phyloP scores from a whole-genome alignment of 768 basidiomycete species.

The Rhizopogon rudus region DNA sequence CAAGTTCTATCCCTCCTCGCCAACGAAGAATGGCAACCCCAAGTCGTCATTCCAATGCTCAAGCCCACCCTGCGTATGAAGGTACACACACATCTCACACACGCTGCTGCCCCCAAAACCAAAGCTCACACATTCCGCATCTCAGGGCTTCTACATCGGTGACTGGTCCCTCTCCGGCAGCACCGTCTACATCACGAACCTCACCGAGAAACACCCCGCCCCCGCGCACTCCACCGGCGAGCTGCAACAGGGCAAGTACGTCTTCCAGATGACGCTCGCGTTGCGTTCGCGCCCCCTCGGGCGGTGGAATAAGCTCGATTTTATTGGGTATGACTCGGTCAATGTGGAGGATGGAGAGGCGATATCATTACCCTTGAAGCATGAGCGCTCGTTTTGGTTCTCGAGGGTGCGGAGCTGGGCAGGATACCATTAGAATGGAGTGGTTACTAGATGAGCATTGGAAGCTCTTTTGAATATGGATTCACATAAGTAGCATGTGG shows the following conservation, averaged over 20 bases:
- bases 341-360: constrained; percentile 73
- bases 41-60: constrained; percentile 69
- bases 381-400: constrained; percentile 92
- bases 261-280: constrained; percentile 68
- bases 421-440: constrained; percentile 12
- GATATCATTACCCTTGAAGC: constrained; percentile 64
- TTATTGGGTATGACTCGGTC: constrained; percentile 70
- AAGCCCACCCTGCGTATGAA: constrained; percentile 77
- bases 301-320: constrained; percentile 78
- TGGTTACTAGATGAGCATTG: not conserved
- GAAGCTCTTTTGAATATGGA: not conserved
- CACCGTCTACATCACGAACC: constrained; percentile 55
- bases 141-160: constrained; percentile 70
- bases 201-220: constrained; percentile 42
- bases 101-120: not conserved
- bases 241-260: constrained; percentile 40
- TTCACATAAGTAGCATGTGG: too few relatives aligned
- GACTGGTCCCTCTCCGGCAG: constrained; percentile 66
- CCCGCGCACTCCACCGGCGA: constrained; percentile 5
- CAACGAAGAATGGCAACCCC: constrained; percentile 70
- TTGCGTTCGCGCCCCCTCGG: constrained; percentile 73
- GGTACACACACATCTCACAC: constrained; percentile 29
- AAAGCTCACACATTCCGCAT: constrained; percentile 1
- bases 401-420: constrained; percentile 78
- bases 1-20: constrained; percentile 80